Conservation (phyloP, 108 stramenopile species). For the Seminavis robusta region DNA sequence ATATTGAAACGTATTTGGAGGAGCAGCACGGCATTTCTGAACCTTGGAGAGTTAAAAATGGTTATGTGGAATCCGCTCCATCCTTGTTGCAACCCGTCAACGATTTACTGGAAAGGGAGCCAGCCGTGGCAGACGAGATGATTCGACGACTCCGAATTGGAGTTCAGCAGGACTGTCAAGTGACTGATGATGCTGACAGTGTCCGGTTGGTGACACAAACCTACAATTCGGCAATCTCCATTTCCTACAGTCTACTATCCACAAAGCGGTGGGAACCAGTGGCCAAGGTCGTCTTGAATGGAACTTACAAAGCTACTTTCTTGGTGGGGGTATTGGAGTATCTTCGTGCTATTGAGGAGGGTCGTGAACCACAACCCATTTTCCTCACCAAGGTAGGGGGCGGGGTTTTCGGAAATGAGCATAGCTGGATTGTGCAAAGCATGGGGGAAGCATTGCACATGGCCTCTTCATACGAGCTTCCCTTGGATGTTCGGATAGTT, state of each 20-base stretch:
- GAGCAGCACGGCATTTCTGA: background rate
- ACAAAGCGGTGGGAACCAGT: slow-evolving; percentile 21
- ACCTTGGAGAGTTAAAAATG: slow-evolving; percentile 13
- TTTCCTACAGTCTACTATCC: slow-evolving; percentile 14
- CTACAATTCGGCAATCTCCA: slow-evolving; percentile 24
- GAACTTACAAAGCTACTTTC: slow-evolving; percentile 43
- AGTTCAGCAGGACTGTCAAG: slow-evolving; percentile 16
- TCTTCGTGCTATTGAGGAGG: no score
- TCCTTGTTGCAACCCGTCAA: no score
- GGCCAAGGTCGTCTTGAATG: slow-evolving; percentile 31
- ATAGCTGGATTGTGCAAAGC: slow-evolving; percentile 33
- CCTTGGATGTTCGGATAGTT: no score
- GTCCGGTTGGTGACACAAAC: slow-evolving; percentile 21
- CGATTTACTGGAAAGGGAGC: no score
- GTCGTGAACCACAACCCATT: slow-evolving; percentile 1
- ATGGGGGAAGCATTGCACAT: no score
- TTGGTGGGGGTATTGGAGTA: slow-evolving; percentile 8
- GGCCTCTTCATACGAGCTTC: no score
- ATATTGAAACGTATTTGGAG: slow-evolving; percentile 11
- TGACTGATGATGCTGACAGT: background rate
- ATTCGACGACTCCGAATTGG: slow-evolving; percentile 12
- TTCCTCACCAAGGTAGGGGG: slow-evolving; percentile 46
- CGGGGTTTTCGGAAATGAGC: slow-evolving; percentile 42
- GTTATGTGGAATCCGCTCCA: no score
- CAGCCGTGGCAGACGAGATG: no score